These are phyloP conservation scores for Gomphus bonarii DNA, from an alignment of 1,284 basidiomycete species.

Conservation along the genomic window DNA sequence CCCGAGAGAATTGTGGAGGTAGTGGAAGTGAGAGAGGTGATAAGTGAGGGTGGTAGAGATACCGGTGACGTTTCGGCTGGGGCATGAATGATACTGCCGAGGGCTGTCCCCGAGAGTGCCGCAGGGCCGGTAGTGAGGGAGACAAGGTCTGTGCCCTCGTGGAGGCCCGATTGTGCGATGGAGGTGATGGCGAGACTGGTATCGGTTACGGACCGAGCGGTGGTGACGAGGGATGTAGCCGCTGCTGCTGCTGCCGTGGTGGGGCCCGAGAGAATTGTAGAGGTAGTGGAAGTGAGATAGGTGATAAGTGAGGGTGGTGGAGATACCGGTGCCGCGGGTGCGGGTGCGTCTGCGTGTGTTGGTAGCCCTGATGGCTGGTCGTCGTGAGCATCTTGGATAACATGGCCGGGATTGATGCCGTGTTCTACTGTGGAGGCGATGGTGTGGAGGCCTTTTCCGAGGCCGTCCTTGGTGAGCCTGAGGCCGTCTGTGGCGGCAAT, in stretches of 20 bases:
- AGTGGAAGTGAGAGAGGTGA: background rate
- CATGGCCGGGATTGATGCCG: no score
- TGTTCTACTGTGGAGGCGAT: no score
- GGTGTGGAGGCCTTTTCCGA: no score
- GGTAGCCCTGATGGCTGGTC: no score
- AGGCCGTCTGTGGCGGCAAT: no score
- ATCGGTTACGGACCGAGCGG: background rate
- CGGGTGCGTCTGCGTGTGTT: no score
- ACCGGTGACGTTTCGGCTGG: conserved; percentile 18
- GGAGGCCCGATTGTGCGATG: background rate
- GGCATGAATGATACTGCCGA: conserved; percentile 17
- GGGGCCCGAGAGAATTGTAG: background rate
- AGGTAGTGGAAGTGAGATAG: background rate
- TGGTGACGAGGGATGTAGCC: background rate
- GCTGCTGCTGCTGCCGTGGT: no score
- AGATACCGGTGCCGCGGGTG: no score
- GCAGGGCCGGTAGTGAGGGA: conserved; percentile 15
- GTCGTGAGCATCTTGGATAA: no score
- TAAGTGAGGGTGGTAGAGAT: no score
- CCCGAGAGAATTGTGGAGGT: background rate
- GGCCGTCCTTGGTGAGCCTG: no score
- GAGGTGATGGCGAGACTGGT: background rate
- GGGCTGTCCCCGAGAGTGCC: conserved; percentile 17
- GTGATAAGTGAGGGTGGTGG: no score
- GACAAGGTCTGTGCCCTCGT: background rate